A percentile compares a stretch with the other conserved stretches of the same genome.
These are phyloP conservation scores for Solanum habrochaites DNA, from an alignment of 257 asterid genomes.

Conservation along the genomic window DNA sequence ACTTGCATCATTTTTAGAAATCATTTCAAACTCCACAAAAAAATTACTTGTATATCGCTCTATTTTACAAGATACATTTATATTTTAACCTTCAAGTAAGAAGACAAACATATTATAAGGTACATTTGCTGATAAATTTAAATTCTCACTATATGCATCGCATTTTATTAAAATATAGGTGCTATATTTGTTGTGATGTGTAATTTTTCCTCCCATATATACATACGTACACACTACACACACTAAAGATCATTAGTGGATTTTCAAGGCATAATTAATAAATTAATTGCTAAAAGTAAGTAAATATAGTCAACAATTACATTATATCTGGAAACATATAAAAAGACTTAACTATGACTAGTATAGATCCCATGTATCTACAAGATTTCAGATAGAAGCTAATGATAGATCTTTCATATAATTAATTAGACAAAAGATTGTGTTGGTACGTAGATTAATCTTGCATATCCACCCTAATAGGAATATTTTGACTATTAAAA, in stretches of 20 bases:
- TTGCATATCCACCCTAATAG: not conserved
- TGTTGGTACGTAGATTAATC: not conserved
- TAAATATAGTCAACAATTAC: not conserved
- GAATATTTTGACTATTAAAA: not conserved
- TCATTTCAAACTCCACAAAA: not conserved
- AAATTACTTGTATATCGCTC: not conserved
- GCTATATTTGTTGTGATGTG: not conserved
- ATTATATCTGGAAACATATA: not conserved
- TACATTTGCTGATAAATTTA: not conserved
- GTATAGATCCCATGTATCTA: not conserved
- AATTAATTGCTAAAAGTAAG: not conserved
- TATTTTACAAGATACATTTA: not conserved
- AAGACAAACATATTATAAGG: not conserved
- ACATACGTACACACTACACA: not conserved
- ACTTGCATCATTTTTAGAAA: not conserved
- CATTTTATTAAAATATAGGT: not conserved
- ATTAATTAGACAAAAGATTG: not conserved
- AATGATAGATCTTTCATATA: not conserved
- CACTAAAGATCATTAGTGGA: not conserved
- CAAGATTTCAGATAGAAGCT: not conserved
- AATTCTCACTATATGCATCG: not conserved
- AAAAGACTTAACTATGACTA: not conserved
- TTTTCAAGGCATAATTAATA: not conserved
- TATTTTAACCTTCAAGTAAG: not conserved
- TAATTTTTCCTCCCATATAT: not conserved